A percentile compares a stretch with the other conserved stretches of the same genome.
phyloP scores from a whole-genome alignment of 352 stramenopile genomes.

The Aphanomyces astaci region DNA sequence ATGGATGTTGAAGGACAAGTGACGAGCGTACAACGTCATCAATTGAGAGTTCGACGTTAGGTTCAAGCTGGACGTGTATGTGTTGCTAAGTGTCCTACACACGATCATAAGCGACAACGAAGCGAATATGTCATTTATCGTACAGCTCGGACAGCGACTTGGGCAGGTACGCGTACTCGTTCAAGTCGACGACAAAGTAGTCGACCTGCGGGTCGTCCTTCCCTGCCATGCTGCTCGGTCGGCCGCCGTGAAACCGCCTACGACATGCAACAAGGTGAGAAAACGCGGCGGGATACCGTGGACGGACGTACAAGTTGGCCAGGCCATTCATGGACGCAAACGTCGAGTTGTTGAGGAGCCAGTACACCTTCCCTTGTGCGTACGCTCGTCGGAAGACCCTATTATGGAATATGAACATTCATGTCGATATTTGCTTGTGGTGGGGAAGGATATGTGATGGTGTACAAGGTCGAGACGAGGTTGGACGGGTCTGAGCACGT shows the following conservation, averaged over 20 bases:
- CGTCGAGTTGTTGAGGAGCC: background rate
- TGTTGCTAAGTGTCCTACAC: background rate
- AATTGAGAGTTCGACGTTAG: background rate
- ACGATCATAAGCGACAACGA: background rate
- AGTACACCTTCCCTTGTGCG: background rate
- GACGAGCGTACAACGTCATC: background rate
- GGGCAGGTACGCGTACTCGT: background rate
- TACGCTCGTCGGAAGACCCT: background rate
- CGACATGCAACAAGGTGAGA: background rate
- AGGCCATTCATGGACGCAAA: background rate
- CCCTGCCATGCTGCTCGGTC: background rate
- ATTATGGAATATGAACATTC: background rate
- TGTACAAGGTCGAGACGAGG: conserved; percentile 1
- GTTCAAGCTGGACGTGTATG: background rate
- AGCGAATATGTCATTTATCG: background rate
- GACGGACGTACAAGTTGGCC: background rate
- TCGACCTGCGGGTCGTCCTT: background rate
- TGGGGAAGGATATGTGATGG: too few relatives aligned
- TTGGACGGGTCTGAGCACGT: background rate
- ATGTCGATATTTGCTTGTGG: background rate
- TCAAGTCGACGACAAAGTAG: background rate
- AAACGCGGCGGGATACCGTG: too few relatives aligned
- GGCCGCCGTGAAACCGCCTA: background rate
- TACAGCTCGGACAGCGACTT: conserved; percentile 1
- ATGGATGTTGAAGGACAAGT: background rate